phyloP scores from a whole-genome alignment of 495 filamentous ascomycete species.

The Evansstolkia leycettana region DNA sequence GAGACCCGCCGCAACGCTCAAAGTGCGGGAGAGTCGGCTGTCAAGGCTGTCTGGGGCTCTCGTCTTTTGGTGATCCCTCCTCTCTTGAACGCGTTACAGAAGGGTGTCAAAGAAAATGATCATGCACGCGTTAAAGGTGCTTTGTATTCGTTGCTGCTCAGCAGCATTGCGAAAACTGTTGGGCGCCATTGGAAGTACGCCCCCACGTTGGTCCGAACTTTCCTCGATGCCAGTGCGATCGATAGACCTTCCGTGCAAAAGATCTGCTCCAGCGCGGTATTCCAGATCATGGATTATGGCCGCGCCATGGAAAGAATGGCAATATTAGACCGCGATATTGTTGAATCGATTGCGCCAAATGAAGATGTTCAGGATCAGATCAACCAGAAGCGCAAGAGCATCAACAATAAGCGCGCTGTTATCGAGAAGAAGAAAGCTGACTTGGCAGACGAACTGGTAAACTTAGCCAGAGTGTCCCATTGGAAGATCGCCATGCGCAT shows the following conservation, averaged over 20 bases:
- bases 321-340: constrained; percentile 60
- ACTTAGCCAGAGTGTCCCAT: constrained; percentile 64
- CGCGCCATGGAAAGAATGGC: constrained; percentile 76
- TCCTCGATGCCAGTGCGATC: constrained; percentile 76
- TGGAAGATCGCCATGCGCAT: constrained; percentile 93
- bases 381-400: constrained; percentile 49
- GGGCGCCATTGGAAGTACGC: constrained; percentile 88
- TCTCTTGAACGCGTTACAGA: constrained; percentile 64
- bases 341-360: constrained; percentile 62
- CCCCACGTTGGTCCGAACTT: constrained; percentile 71
- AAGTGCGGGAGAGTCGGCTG: constrained; percentile 78
- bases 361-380: constrained; percentile 54
- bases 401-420: constrained; percentile 56
- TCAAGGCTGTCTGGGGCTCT: constrained; percentile 83
- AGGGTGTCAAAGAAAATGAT: constrained; percentile 71
- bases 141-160: constrained; percentile 79
- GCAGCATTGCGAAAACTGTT: constrained; percentile 77
- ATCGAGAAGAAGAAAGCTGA: constrained; percentile 76
- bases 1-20: constrained; percentile 92
- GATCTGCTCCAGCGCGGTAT: constrained; percentile 67
- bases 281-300: constrained; percentile 83
- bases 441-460: constrained; percentile 68
- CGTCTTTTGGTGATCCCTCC: constrained; percentile 80
- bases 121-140: constrained; percentile 87
- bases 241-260: constrained; percentile 93